Conservation (phyloP, 805 yeast genomes). For the Dipodascopsis tothii region DNA sequence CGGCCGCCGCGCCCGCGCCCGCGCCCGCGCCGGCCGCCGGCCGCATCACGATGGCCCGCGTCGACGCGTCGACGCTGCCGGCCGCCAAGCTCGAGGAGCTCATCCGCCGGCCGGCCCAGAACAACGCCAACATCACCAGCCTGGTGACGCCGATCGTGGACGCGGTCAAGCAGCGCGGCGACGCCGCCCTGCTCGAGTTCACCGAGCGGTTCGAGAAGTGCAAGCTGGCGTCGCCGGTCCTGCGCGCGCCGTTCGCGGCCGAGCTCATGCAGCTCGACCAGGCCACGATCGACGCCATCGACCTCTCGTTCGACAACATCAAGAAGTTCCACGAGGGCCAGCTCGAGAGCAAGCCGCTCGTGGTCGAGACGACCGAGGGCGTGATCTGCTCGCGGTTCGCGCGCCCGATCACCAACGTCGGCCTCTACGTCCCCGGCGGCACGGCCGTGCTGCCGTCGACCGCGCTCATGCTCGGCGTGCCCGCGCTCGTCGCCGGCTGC, state of each 20-base stretch:
- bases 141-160: slow-evolving; percentile 85
- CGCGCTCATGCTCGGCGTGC: slow-evolving; percentile 96
- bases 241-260: slow-evolving; percentile 80
- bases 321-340: slow-evolving; percentile 92
- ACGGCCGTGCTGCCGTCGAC: slow-evolving; percentile 97
- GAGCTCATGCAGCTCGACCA: slow-evolving; percentile 65
- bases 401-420: slow-evolving; percentile 89
- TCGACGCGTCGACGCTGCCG: slow-evolving; percentile 38
- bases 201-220: slow-evolving; percentile 92
- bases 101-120: slow-evolving; percentile 89
- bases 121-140: slow-evolving; percentile 85
- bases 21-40: slow-evolving; percentile 18
- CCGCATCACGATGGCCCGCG: slow-evolving; percentile 45
- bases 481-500: slow-evolving; percentile 97
- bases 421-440: slow-evolving; percentile 97
- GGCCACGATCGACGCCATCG: slow-evolving; percentile 76
- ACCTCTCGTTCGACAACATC: slow-evolving; percentile 81
- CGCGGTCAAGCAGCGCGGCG: slow-evolving; percentile 70
- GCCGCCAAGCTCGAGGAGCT: slow-evolving; percentile 49
- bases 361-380: slow-evolving; percentile 90
- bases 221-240: slow-evolving; percentile 57
- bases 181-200: slow-evolving; percentile 75
- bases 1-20: neutral
- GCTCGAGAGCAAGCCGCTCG: slow-evolving; percentile 60
- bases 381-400: slow-evolving; percentile 91